These are phyloP conservation scores for Diaporthe ampelina DNA, from an alignment of 2,329 filamentous ascomycete genomes.

Conservation along the genomic window DNA sequence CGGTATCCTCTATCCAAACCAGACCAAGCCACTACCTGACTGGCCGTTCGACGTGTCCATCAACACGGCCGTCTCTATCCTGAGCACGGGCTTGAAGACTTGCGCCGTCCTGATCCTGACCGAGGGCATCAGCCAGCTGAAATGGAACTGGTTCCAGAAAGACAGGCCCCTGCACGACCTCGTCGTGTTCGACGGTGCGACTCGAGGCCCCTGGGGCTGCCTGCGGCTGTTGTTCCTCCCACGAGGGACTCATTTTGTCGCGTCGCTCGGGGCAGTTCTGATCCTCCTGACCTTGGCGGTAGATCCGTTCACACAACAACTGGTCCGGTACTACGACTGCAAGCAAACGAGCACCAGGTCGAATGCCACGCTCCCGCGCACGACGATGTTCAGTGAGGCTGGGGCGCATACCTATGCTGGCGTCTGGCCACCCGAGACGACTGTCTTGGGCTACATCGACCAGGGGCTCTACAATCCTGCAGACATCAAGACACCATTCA, in stretches of 20 bases:
- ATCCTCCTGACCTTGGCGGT: slow-evolving; percentile 13
- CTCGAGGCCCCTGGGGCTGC: slow-evolving; percentile 10
- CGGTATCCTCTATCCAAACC: slow-evolving; percentile 14
- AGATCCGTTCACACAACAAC: slow-evolving; percentile 13
- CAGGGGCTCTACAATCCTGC: slow-evolving; percentile 19
- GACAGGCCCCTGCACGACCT: slow-evolving; percentile 16
- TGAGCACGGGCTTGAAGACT: slow-evolving; percentile 8
- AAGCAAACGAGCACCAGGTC: neutral
- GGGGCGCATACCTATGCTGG: slow-evolving; percentile 8
- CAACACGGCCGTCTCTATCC: slow-evolving; percentile 18
- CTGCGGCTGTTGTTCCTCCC: slow-evolving; percentile 17
- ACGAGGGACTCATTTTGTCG: neutral
- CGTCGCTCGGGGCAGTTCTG: slow-evolving; percentile 6
- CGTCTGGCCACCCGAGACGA: neutral
- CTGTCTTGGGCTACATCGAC: slow-evolving; percentile 20
- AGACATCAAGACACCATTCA: slow-evolving; percentile 11
- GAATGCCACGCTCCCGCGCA: neutral
- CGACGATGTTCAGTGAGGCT: neutral
- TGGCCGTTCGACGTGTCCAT: slow-evolving; percentile 22
- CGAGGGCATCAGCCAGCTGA: slow-evolving; percentile 13
- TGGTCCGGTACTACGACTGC: slow-evolving; percentile 22
- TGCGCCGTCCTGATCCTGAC: slow-evolving; percentile 16
- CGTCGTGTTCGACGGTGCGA: slow-evolving; percentile 9
- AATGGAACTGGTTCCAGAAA: slow-evolving; percentile 12
- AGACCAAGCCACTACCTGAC: slow-evolving; percentile 19